Evolutionary conservation across 1,139 yeast species (phyloP).

Genomic region (Kodamaea fungicola): DNA sequence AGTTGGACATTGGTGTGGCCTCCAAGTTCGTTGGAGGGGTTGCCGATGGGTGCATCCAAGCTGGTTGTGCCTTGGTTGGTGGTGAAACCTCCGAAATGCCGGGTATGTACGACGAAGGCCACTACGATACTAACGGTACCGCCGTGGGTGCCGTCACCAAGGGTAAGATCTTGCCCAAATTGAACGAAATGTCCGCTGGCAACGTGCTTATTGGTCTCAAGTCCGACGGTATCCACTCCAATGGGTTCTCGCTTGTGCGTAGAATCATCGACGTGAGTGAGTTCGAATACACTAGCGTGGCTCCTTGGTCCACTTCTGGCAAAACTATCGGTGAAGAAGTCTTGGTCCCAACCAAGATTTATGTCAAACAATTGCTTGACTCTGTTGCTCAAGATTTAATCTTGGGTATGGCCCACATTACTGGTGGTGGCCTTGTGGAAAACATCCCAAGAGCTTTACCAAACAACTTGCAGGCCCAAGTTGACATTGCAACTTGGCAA

Average conservation of each 20-base stretch:
- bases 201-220: constrained; percentile 82
- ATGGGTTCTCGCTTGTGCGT: constrained; percentile 95
- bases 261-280: constrained; percentile 75
- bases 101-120: constrained; percentile 93
- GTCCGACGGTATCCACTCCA: constrained; percentile 93
- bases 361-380: constrained; percentile 85
- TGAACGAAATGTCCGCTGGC: constrained; percentile 66
- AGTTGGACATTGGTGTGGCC: constrained; percentile 79
- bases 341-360: constrained; percentile 87
- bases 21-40: constrained; percentile 92
- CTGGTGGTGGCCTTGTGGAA: constrained; percentile 98
- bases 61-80: constrained; percentile 98
- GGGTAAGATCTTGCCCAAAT: constrained; percentile 67
- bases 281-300: constrained; percentile 62
- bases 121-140: constrained; percentile 97
- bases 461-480: constrained; percentile 66
- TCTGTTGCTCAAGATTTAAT: constrained; percentile 65
- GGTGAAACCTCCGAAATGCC: constrained; percentile 99
- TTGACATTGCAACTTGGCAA: constrained; percentile 78
- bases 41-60: constrained; percentile 90
- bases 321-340: constrained; percentile 82
- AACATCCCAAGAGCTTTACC: constrained; percentile 96
- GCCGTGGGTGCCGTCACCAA: constrained; percentile 98
- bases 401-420: constrained; percentile 91
- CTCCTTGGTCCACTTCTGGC: constrained; percentile 77